Evolutionary conservation across 805 yeast genomes (phyloP), one percentile per base, ranked within the genome.

Genomic region (Hermanozyma aechmeae): DNA sequence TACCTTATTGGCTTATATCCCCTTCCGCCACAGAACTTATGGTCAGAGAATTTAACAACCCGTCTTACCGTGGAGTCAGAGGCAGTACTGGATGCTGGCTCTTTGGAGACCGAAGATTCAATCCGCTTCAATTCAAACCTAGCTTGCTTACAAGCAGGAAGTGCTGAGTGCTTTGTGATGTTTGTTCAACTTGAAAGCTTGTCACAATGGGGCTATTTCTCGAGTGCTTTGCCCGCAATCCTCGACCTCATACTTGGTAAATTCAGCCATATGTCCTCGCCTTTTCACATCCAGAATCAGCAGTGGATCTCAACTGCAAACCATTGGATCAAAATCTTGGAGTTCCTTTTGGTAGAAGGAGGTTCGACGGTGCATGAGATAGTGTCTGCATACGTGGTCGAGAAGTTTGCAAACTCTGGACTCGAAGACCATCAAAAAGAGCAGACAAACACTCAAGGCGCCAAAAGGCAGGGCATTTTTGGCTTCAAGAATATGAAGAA

Each of bases 131-230:
- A 42, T 25, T 36, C 50, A 3, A 48, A 44, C 14, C 31, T 35
- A 15, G 29, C 39, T 5, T 40, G 56, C 12, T 38, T 37, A 17
- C 63, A 61, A 30, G 38, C 50, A 1, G 57, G 65, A 10, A 32
- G 52, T 2, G 44, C 50, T 6, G 65, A 61, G 36, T 30, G 64
- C 0, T 27, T 62, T 12, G 42, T 61, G 5, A 37, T 57, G 23
- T 61, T 58, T 33, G 37, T 58, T 19, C 68, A 62, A 38, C 43
- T 63, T 12, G 62, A 59, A 32, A 63, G 56, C 36, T 53, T 61
- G 27, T 68, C 59, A 31, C 47, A 56, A 28, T 40, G 51, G 1
- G 64, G 59, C n/a, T 62, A 42, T 30, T 46, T 60, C 17, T 41
- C 66, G 0, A 24, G 30, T 5, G 53, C 52, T 16, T 30, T 60